Base-by-base conservation (phyloP, 495 filamentous ascomycete genomes). In the Xylaria palmicola region DNA sequence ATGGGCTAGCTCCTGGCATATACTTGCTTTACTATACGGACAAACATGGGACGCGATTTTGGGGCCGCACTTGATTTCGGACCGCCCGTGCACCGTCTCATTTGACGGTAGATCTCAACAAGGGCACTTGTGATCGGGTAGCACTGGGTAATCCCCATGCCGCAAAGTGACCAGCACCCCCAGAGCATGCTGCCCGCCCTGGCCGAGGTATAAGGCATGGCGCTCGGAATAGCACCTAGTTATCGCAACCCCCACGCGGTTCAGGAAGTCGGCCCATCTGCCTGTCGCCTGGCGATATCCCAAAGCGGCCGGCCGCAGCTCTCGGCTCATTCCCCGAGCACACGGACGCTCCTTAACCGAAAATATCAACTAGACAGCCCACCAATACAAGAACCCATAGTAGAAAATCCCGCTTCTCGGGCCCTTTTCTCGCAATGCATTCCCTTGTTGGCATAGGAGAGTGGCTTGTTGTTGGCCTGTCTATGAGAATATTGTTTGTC, bases 311-410 rank as follows among this genome's bases (percentile, higher is more conserved):
- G 19, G 40, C 24, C 26, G 54, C 54, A 49, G 32, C 19, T 49
- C 41, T 58, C 55, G 55, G 55, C 44, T 37, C 37, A 49, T 58
- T 58, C 19, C 17, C 55, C 55, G 55, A 49, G 17, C 29, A 58
- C 55, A 58, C 53, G 32, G 43, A 58, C 55, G 30, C 15, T 43
- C 36, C 17, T 36, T 24, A 6, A 36, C 2, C 54, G 10, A 57
- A 41, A 57, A 43, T 41, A 26, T 29, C 24, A 44, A 39, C 32
- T 2, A 41, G 51, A 40, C 29, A 54, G 22, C 22, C 51, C 22
- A 56, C 27, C 15, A 36, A 19, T 10, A 24, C 22, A 26, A 17
- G 19, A 48, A 48, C 43, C 13, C 30, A 29, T 45, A 3, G 17
- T 22, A 19, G 13, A 36, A 45, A 57, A 27, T 3, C 39, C 53